phyloP scores from a whole-genome alignment of 106 monocot genomes.

The Xerophyta viscosa region DNA sequence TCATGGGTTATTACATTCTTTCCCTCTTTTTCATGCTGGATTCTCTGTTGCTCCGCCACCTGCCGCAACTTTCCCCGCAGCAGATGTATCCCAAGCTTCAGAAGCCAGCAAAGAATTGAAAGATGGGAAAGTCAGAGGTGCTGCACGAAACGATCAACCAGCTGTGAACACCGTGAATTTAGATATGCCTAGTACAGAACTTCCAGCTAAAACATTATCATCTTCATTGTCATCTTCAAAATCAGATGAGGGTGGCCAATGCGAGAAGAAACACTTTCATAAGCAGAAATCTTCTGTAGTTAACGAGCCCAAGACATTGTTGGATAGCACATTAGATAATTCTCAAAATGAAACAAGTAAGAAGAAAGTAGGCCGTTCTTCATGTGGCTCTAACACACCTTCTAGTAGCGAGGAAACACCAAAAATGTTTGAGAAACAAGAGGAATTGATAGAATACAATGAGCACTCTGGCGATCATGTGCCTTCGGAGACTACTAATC shows the following conservation, averaged over 20 bases:
- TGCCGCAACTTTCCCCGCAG: conserved; percentile 9
- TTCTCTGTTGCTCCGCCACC: conserved; percentile 36
- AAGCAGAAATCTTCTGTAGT: conserved; percentile 11
- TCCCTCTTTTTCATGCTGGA: conserved; percentile 34
- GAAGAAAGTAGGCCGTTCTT: conserved; percentile 54
- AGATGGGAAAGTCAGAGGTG: not conserved
- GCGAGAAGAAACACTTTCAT: conserved; percentile 7
- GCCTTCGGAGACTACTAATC: conserved; percentile 24
- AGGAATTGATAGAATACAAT: conserved; percentile 16
- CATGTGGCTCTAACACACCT: conserved; percentile 79
- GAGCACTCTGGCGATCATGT: conserved; percentile 17
- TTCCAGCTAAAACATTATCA: conserved; percentile 8
- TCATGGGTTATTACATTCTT: conserved; percentile 59
- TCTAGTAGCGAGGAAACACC: conserved; percentile 69
- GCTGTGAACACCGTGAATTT: conserved; percentile 11
- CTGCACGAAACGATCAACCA: conserved; percentile 5
- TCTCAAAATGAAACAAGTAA: conserved; percentile 14
- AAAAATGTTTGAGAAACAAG: conserved; percentile 13
- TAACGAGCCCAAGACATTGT: conserved; percentile 1
- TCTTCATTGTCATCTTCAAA: conserved; percentile 20
- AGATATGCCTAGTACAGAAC: conserved; percentile 1
- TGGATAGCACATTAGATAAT: conserved; percentile 7
- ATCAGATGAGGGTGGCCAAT: conserved; percentile 27
- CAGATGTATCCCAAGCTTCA: not conserved
- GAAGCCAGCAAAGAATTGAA: conserved; percentile 8